Conservation (phyloP, 805 yeast species). For the Lipomyces sp. region DNA sequence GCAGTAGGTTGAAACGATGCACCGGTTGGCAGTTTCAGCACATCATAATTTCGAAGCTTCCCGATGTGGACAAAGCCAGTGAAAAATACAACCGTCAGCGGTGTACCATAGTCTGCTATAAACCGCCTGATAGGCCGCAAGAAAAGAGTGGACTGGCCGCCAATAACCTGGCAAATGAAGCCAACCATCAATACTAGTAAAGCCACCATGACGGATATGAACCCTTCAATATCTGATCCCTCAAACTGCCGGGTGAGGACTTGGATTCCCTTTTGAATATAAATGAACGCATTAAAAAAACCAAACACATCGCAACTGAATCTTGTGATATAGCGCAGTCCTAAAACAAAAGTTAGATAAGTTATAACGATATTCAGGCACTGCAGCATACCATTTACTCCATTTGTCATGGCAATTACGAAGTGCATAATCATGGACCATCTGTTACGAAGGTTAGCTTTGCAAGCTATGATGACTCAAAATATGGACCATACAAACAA, state of each 20-base stretch:
- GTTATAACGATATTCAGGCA: no score
- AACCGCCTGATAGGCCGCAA: conserved; percentile 60
- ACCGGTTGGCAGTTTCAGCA: conserved; percentile 66
- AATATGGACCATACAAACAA: conserved; percentile 44
- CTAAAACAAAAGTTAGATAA: background rate
- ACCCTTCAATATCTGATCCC: conserved; percentile 41
- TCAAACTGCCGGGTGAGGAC: conserved; percentile 69
- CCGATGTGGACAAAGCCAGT: conserved; percentile 92
- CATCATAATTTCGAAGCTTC: conserved; percentile 51
- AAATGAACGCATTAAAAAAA: conserved; percentile 79
- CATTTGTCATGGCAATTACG: conserved; percentile 63
- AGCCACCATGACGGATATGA: conserved; percentile 70
- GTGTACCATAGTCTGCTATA: conserved; percentile 82
- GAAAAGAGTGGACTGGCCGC: conserved; percentile 60
- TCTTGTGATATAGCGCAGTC: conserved; percentile 18
- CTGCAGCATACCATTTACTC: conserved; percentile 54
- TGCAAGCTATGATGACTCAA: background rate
- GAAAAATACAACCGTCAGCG: conserved; percentile 79
- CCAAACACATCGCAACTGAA: conserved; percentile 71
- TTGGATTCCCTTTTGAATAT: conserved; percentile 86
- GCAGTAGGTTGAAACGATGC: conserved; percentile 73
- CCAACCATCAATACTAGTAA: conserved; percentile 78
- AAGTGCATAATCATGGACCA: conserved; percentile 88
- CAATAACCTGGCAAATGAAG: conserved; percentile 54
- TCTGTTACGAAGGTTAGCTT: no score